Base-by-base conservation (phyloP, 2,329 filamentous ascomycete genomes). In the Claviceps maximensis region DNA sequence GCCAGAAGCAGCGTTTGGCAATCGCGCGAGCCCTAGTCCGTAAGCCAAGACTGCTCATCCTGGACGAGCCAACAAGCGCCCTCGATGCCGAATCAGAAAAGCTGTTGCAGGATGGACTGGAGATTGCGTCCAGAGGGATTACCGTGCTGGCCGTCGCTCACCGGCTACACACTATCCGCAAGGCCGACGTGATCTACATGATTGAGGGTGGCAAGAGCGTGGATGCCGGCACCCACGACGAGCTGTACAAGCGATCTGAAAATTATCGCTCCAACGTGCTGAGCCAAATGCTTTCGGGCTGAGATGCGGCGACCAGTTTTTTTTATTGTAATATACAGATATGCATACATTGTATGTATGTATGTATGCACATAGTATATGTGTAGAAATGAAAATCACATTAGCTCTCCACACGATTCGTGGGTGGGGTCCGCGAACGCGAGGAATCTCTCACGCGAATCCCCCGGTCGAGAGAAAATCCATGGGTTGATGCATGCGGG, bases 21-120 rank as follows among this genome's bases (percentile, higher is more conserved):
- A 87, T 89, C 58, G 84, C 85, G 0, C 73, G 86, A 9, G 84
- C 84, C 1, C 71, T 87, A 0, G 70, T 85, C 2, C 74, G 84
- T 0, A 71, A 76, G 21, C 85, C 85, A 0, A 73, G 79, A 49
- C 69, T 89, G 1, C 65, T 88, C 13, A 74, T 89, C 29, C 70
- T 89, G 0, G 51, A 52, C 36, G 51, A 52, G 25, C 23, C 44
- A 1, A 52, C 45, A 85, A 89, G 77, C 31, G 82, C 80, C 5
- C 70, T 89, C 1, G 85, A 89, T 59, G 74, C 75, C 23, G 51
- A 47, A 23, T 29, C 21, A 9, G 51, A 83, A 13, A 70, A 68
- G 17, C 61, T 78, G 3, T 73, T 89, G 15, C 74, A 82, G 45
- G 71, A 79, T 3, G 79, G 76, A 0, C 69, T 85, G 38, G 75